phyloP scores from a whole-genome alignment of 495 filamentous ascomycete species.

The Podospora sp. region DNA sequence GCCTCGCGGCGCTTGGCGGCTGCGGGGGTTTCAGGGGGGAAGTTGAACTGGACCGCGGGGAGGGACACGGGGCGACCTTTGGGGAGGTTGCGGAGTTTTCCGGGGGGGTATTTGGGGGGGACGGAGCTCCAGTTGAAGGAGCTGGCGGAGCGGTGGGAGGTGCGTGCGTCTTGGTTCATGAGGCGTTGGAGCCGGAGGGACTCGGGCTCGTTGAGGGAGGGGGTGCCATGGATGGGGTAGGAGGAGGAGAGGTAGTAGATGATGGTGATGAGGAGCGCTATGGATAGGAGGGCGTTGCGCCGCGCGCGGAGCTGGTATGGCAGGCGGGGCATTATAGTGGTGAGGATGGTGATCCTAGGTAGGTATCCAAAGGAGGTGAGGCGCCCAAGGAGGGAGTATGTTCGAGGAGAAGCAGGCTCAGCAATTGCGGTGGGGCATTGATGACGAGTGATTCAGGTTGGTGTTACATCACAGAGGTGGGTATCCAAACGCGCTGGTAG shows the following conservation, averaged over 20 bases:
- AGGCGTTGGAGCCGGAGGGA: conserved; percentile 29
- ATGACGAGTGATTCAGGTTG: background rate
- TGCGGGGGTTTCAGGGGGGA: conserved; percentile 56
- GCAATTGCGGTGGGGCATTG: background rate
- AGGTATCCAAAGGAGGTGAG: too few relatives aligned
- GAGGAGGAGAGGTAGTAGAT: conserved; percentile 19
- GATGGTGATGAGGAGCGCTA: background rate
- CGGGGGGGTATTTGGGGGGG: conserved; percentile 62
- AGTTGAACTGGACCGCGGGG: conserved; percentile 71
- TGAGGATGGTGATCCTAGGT: background rate
- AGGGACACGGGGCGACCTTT: conserved; percentile 48
- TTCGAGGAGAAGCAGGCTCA: too few relatives aligned
- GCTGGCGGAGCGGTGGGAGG: conserved; percentile 29
- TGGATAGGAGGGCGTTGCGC: background rate
- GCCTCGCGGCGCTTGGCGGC: conserved; percentile 58
- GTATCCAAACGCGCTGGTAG: background rate
- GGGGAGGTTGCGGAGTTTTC: conserved; percentile 63
- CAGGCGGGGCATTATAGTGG: background rate
- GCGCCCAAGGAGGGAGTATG: too few relatives aligned
- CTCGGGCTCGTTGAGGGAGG: conserved; percentile 16
- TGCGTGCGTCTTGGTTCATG: conserved; percentile 37
- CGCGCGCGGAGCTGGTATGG: conserved; percentile 1
- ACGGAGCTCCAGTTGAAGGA: conserved; percentile 62
- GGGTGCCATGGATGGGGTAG: background rate
- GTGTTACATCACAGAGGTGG: background rate